Evolutionary conservation across 768 basidiomycete species (phyloP).

Genomic region (Phylloporus sp.): DNA sequence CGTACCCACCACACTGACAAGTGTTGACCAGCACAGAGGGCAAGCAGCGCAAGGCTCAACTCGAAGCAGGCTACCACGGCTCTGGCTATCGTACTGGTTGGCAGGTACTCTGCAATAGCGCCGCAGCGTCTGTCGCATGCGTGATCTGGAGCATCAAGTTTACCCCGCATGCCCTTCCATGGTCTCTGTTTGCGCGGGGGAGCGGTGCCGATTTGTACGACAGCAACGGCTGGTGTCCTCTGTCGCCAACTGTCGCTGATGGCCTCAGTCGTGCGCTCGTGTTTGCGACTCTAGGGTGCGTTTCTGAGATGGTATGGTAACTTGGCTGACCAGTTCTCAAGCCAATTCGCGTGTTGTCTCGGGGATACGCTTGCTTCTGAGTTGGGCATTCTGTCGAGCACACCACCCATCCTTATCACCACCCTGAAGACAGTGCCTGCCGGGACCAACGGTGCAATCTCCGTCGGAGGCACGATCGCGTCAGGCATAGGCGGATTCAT

Average conservation of each 20-base stretch:
- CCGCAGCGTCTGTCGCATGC: slow-evolving; percentile 56
- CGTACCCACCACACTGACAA: neutral
- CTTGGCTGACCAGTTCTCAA: slow-evolving; percentile 26
- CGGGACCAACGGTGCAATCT: slow-evolving; percentile 90
- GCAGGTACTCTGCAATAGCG: slow-evolving; percentile 84
- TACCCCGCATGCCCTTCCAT: slow-evolving; percentile 40
- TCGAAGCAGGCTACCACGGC: slow-evolving; percentile 77
- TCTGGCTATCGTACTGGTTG: slow-evolving; percentile 71
- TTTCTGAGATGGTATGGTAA: neutral
- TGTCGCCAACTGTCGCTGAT: slow-evolving; percentile 38
- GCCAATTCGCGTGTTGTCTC: slow-evolving; percentile 85
- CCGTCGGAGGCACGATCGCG: slow-evolving; percentile 67
- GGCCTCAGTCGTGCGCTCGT: slow-evolving; percentile 62
- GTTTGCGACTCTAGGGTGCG: slow-evolving; percentile 64
- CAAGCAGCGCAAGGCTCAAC: slow-evolving; percentile 64
- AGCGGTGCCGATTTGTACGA: slow-evolving; percentile 31
- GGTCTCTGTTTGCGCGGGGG: slow-evolving; percentile 26
- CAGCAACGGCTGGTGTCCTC: slow-evolving; percentile 57
- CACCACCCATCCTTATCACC: slow-evolving; percentile 73
- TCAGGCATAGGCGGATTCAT: slow-evolving; percentile 69
- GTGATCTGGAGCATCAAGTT: slow-evolving; percentile 63
- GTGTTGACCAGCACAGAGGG: slow-evolving; percentile 48
- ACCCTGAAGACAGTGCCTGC: slow-evolving; percentile 72
- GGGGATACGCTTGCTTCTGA: slow-evolving; percentile 94
- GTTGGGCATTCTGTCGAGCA: slow-evolving; percentile 77